phyloP scores from a whole-genome alignment of 2,329 filamentous ascomycete species.

The Trichocomaceae sp. region DNA sequence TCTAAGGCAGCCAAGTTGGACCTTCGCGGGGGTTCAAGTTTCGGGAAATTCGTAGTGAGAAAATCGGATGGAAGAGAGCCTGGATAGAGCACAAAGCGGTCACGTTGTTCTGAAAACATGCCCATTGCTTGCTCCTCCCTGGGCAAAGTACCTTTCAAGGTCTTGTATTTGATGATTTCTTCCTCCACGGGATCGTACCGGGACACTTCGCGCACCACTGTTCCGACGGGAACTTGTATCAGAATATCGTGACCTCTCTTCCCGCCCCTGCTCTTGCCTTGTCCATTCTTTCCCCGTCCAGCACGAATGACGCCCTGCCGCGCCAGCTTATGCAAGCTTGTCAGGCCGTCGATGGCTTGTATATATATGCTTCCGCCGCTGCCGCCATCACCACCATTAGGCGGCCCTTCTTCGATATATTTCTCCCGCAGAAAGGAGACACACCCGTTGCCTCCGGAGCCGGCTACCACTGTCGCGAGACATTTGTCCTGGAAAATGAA shows the following conservation, averaged over 20 bases:
- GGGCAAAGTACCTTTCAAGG: constrained; percentile 20
- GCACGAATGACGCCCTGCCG: constrained; percentile 58
- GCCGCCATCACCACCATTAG: constrained; percentile 92
- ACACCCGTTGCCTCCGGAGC: constrained; percentile 81
- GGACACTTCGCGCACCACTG: constrained; percentile 75
- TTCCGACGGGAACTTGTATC: constrained; percentile 87
- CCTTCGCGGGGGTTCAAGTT: constrained; percentile 49
- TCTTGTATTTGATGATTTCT: constrained; percentile 43
- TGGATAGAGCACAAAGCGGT: constrained; percentile 84
- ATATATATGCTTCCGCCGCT: constrained; percentile 90
- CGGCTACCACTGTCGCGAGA: constrained; percentile 67
- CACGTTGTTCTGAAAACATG: constrained; percentile 43
- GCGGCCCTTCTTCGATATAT: constrained; percentile 77
- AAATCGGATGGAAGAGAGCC: constrained; percentile 68
- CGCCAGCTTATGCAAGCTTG: constrained; percentile 84
- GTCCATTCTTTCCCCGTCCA: constrained; percentile 40
- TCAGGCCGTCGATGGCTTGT: constrained; percentile 84
- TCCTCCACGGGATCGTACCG: constrained; percentile 70
- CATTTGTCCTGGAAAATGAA: constrained; percentile 85
- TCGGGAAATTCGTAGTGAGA: constrained; percentile 52
- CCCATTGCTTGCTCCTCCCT: constrained; percentile 38
- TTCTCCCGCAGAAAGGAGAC: constrained; percentile 91
- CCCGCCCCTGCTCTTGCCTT: constrained; percentile 51
- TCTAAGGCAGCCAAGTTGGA: constrained; percentile 59
- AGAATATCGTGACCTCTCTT: constrained; percentile 79